Base-by-base conservation (phyloP, 345 rosid genomes). In the Murraya koenigii region DNA sequence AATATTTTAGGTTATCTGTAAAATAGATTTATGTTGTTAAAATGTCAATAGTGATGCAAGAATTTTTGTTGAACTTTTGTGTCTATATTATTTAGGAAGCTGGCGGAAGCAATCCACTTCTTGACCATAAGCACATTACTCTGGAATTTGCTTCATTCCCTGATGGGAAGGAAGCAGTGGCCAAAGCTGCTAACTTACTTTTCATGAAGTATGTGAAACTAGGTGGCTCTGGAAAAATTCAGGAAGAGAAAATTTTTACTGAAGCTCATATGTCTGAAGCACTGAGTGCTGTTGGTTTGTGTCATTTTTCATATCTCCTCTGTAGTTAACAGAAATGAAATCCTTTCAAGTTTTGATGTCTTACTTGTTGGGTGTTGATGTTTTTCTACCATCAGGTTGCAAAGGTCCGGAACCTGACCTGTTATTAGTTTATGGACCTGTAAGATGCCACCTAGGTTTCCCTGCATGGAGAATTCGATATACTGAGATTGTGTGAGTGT, bases 401-500 rank as follows among this genome's bases (percentile, higher is more conserved):
- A 77, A 75, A 54, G 91, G 89, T 41, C 89, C 92, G 8, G 97
- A 88, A 23, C 98, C 97, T 44, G 97, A 94, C 79, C 89, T 96
- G 69, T 78, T 94, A 47, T 86, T 96, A 62, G 92, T 94, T 80
- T 92, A 91, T 87, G 99, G 94, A 80, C 97, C 97, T 56, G 87
- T 84, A 66, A 88, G 97, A 85, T 90, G 97, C 85, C 97, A 92
- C 79, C 87, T 86, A 28, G 99, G 99, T 79, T 96, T 96, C 81
- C 98, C 99, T 11, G 89, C 97, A 7, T 94, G 99, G 99, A 87
- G 97, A 87, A 84, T 94, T 69, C 90, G 89, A 73, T 96, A 92
- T 69, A 89, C 98, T 1, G 98, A 96, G 94, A 92, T 96, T 70
- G 74, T 88, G 97, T 94, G 78, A 69, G 92, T 85, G 32, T 62